Percentiles rank a stretch among this genome's conserved stretches.
phyloP scores from a whole-genome alignment of 805 yeast species.

The Yamadazyma akitaensis region DNA sequence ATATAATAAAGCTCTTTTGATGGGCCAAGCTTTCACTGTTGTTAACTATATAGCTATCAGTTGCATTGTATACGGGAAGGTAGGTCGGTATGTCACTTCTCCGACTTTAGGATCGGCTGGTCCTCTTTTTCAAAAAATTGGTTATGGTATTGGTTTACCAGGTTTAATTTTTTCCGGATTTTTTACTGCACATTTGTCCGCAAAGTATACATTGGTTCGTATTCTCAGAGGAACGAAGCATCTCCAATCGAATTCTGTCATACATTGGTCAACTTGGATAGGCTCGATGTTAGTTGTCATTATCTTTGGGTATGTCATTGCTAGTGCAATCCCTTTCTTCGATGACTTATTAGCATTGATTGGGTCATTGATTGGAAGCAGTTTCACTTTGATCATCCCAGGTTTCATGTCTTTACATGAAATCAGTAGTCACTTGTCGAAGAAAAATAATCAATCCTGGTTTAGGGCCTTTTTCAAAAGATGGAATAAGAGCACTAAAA shows the following conservation, averaged over 20 bases:
- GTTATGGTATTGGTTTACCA: conserved; percentile 11
- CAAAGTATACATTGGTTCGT: conserved; percentile 12
- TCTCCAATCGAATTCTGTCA: conserved; percentile 9
- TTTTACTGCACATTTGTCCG: conserved; percentile 12
- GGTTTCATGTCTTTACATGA: conserved; percentile 9
- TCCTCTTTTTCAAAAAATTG: conserved; percentile 8
- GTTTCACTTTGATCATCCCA: conserved; percentile 10
- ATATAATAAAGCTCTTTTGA: conserved; percentile 7
- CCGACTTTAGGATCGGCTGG: conserved; percentile 15
- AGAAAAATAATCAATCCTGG: conserved; percentile 1
- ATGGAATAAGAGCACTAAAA: neutral
- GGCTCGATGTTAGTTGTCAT: conserved; percentile 8
- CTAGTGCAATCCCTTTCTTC: conserved; percentile 13
- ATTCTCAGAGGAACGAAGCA: conserved; percentile 8
- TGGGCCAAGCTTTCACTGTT: conserved; percentile 13
- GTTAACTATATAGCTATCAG: conserved; percentile 10
- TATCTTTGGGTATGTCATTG: conserved; percentile 10
- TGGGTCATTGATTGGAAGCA: conserved; percentile 10
- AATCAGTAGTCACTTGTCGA: neutral
- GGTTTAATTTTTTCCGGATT: conserved; percentile 11
- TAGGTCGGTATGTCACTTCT: conserved; percentile 11
- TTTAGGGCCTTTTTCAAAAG: neutral
- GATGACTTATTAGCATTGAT: conserved; percentile 10
- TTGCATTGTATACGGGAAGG: conserved; percentile 11
- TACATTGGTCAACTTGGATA: conserved; percentile 10